Base-by-base conservation (phyloP, 495 filamentous ascomycete genomes). In the Penicillium canescens region DNA sequence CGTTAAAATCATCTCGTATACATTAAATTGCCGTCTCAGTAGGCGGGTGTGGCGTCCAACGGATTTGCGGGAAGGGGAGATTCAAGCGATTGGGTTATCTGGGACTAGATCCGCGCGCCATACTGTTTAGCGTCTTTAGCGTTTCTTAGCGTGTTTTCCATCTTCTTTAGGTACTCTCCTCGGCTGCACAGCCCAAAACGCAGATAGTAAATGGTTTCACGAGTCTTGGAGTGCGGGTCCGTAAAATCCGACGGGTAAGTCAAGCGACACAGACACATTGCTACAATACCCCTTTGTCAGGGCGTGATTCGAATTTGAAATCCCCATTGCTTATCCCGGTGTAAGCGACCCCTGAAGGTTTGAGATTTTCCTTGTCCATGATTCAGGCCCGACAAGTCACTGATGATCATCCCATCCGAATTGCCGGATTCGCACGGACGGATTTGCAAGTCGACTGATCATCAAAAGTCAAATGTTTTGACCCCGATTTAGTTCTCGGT, bases 21-120 rank as follows among this genome's bases (percentile, higher is more conserved):
- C 26, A 42, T 14, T 10, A 13, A 8, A 42, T 42, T 49, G 28
- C 21, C 26, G 26, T 50, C 26, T 50, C 39, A 42, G 28, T 38
- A 31, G 36, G 44, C 56, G 57, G 57, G 36, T 60, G 57, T 60
- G 57, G 57, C 57, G 57, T 46, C 20, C 46, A 28, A 39, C 40
- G 46, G 31, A 43, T 21, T 43, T 24, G 9, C 43, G 43, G 47
- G 42, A 42, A 50, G 6, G 51, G 55, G 31, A 55, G 24, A 56
- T 48, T 47, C 52, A 47, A 18, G 47, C 57, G 52, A 60, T 60
- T 52, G 57, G 57, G 52, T 56, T 56, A 34, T 56, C 47, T 33
- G 10, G n/a, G 28, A 42, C 2, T 40, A 37, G 45, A 55, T 55
- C 52, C 36, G 20, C 36, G 5, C 37, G 13, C 24, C 16, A 8